Conservation (phyloP, 2,329 filamentous ascomycete species). For the Aspergillus oerlinghausenensis region DNA sequence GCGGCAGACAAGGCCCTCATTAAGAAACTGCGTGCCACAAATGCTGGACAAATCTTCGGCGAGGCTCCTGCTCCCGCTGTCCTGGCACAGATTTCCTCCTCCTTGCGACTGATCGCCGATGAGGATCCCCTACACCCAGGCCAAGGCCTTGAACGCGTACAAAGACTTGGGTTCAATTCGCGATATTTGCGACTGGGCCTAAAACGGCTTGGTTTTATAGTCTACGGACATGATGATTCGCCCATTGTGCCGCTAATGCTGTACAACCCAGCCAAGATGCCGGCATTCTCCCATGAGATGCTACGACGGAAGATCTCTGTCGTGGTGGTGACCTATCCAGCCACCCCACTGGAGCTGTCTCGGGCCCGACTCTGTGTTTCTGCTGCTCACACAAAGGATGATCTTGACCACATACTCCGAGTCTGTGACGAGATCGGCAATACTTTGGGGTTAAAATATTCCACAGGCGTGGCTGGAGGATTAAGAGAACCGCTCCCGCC, state of each 20-base stretch:
- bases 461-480: constrained; percentile 83
- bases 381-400: constrained; percentile 92
- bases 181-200: constrained; percentile 89
- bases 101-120: constrained; percentile 79
- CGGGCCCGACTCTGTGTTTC: constrained; percentile 91
- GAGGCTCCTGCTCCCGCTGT: constrained; percentile 82
- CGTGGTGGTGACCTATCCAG: constrained; percentile 91
- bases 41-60: constrained; percentile 76
- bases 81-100: constrained; percentile 79
- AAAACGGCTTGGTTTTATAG: constrained; percentile 88
- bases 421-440: constrained; percentile 92
- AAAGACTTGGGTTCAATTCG: constrained; percentile 93
- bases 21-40: constrained; percentile 77
- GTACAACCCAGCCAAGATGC: constrained; percentile 94
- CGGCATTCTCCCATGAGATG: constrained; percentile 96
- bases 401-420: constrained; percentile 77
- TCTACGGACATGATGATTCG: constrained; percentile 92
- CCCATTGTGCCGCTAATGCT: constrained; percentile 89
- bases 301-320: constrained; percentile 92
- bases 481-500: constrained; percentile 59
- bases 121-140: constrained; percentile 66
- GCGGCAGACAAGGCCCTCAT: constrained; percentile 84
- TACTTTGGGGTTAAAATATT: constrained; percentile 86
- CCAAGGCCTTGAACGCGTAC: constrained; percentile 85
- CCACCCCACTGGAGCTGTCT: constrained; percentile 86